These are phyloP conservation scores for Penicillium maclennaniae DNA, from an alignment of 495 filamentous ascomycete genomes.

Conservation along the genomic window DNA sequence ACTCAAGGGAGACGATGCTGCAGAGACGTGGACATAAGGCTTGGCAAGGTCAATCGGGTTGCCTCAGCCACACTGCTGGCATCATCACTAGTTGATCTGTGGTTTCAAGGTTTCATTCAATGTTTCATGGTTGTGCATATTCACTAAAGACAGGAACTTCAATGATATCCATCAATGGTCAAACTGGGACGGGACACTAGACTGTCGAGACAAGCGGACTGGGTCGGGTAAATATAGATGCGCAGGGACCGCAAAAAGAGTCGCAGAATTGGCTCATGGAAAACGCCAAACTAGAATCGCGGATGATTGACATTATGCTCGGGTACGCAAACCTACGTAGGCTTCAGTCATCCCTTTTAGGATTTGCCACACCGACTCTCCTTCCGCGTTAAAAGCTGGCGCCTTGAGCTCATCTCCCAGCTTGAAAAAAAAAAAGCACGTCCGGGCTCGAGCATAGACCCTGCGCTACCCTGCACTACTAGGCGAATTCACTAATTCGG, in stretches of 20 bases:
- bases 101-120: background rate
- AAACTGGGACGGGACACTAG: background rate
- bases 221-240: constrained; percentile 1
- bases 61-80: constrained; percentile 7
- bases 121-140: background rate
- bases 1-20: background rate
- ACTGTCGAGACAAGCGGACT: too few species aligned
- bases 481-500: background rate
- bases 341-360: background rate
- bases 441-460: background rate
- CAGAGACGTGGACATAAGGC: background rate
- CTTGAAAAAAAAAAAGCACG: background rate
- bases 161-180: background rate
- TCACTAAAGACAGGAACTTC: background rate
- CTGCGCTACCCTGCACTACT: background rate
- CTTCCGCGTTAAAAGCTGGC: background rate
- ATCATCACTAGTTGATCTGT: background rate
- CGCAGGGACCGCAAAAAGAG: background rate
- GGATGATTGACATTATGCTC: background rate
- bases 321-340: background rate
- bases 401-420: background rate
- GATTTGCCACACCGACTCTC: background rate
- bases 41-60: background rate
- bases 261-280: background rate
- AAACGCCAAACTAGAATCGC: background rate